These are phyloP conservation scores for Xylaria bambusicola DNA, from an alignment of 495 filamentous ascomycete genomes.

Conservation along the genomic window DNA sequence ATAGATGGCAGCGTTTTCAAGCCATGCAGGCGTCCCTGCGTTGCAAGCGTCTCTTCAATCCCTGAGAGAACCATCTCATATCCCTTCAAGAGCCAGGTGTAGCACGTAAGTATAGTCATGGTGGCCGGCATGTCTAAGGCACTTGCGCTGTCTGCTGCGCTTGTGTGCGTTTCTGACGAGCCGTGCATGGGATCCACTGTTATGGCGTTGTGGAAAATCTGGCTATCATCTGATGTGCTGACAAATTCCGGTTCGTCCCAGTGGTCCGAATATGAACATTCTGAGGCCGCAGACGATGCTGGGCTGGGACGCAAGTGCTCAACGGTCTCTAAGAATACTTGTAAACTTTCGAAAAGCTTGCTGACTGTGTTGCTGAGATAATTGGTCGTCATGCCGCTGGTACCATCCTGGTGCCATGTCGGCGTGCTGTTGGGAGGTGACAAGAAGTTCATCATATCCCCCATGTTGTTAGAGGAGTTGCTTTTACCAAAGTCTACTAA, in stretches of 20 bases:
- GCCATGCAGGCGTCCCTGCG: constrained; percentile 2
- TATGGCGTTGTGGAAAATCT: not conserved
- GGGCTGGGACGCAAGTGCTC: constrained; percentile 4
- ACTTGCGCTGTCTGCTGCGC: not conserved
- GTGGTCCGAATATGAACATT: constrained; percentile 7
- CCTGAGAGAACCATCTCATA: constrained; percentile 10
- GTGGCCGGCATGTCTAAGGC: constrained; percentile 9
- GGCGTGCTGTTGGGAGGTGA: not conserved
- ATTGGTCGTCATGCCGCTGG: too few species aligned
- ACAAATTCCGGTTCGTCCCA: constrained; percentile 9
- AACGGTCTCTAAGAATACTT: constrained; percentile 1
- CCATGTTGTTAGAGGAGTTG: not conserved
- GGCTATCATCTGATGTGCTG: constrained; percentile 7
- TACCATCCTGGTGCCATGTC: not conserved
- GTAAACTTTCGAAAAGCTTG: constrained; percentile 1
- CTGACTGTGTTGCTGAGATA: not conserved
- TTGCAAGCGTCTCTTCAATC: constrained; percentile 2
- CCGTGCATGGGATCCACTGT: not conserved
- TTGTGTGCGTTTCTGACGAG: not conserved
- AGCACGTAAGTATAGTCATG: constrained; percentile 8
- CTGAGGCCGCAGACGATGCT: constrained; percentile 2
- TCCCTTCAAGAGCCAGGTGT: constrained; percentile 9
- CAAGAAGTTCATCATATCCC: constrained; percentile 5
- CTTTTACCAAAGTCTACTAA: constrained; percentile 6
- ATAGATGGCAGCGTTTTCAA: constrained; percentile 6